Percentiles rank a stretch among this genome's conserved stretches.
phyloP scores from a whole-genome alignment of 768 basidiomycete species.

The Leccinum truebloodii region DNA sequence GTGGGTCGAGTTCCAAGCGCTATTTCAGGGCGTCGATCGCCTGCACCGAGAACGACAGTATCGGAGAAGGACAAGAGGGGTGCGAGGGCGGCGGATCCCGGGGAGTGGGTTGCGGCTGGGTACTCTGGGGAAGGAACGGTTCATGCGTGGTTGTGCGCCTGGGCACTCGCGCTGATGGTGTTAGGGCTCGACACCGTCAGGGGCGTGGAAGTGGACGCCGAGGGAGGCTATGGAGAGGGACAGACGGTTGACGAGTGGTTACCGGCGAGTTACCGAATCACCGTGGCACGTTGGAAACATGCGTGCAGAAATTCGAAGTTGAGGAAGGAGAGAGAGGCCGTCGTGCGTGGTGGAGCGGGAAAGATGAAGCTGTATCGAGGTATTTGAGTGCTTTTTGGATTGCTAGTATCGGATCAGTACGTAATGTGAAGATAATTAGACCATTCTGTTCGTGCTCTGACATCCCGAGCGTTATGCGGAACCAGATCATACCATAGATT shows the following conservation, averaged over 20 bases:
- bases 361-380: constrained; percentile 28
- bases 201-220: constrained; percentile 12
- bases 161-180: constrained; percentile 62
- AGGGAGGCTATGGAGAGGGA: constrained; percentile 23
- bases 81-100: constrained; percentile 35
- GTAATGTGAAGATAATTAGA: neutral
- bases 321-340: neutral
- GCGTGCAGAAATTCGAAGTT: constrained; percentile 7
- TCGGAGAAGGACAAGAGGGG: constrained; percentile 5
- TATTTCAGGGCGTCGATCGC: constrained; percentile 44
- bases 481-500: neutral
- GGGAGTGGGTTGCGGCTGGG: constrained; percentile 74
- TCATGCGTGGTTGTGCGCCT: constrained; percentile 64
- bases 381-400: constrained; percentile 3
- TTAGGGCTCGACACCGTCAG: constrained; percentile 37
- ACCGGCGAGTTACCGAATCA: constrained; percentile 24
- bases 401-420: neutral
- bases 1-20: constrained; percentile 59
- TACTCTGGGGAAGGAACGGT: constrained; percentile 77
- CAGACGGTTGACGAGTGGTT: constrained; percentile 29
- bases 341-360: constrained; percentile 22
- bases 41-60: constrained; percentile 3
- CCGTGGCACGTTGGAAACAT: constrained; percentile 13
- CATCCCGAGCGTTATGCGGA: neutral
- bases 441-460: neutral